These are phyloP conservation scores for Pilaira anomala DNA, from an alignment of 192 early-diverging fungal species.

Conservation along the genomic window DNA sequence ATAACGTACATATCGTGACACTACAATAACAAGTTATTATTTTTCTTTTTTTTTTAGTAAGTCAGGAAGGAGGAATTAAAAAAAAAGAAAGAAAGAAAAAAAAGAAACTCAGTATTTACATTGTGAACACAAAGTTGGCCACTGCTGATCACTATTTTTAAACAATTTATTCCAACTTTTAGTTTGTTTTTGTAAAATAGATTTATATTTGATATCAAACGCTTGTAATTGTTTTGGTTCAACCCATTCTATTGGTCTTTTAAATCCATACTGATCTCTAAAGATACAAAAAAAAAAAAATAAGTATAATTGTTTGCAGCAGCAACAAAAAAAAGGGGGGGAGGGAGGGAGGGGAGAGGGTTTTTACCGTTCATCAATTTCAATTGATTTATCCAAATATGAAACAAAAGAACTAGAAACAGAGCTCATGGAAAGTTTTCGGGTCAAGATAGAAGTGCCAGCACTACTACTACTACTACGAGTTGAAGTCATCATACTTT, in stretches of 20 bases:
- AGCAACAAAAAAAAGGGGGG: too few relatives aligned
- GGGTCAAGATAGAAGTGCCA: background rate
- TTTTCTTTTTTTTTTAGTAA: conserved; percentile 23
- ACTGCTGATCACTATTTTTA: conserved; percentile 39
- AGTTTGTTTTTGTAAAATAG: conserved; percentile 44
- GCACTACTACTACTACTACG: background rate
- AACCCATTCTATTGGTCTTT: conserved; percentile 48
- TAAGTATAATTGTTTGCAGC: background rate
- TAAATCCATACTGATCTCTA: conserved; percentile 62
- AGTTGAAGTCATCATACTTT: too few relatives aligned
- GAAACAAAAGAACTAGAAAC: background rate
- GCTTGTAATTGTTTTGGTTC: conserved; percentile 42
- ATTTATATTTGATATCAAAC: conserved; percentile 50
- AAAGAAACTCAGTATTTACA: conserved; percentile 21
- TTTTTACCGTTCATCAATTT: conserved; percentile 4
- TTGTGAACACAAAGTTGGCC: conserved; percentile 44
- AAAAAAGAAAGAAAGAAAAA: background rate
- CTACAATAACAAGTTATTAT: conserved; percentile 47
- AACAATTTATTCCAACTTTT: conserved; percentile 50
- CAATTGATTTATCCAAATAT: background rate
- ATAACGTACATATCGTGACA: conserved; percentile 68
- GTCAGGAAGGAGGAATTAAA: background rate
- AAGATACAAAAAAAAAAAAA: conserved; percentile 5
- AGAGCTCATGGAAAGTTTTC: background rate
- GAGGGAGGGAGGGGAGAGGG: too few relatives aligned